phyloP scores from a whole-genome alignment of 306 rosid species.

The Quercus robur region DNA sequence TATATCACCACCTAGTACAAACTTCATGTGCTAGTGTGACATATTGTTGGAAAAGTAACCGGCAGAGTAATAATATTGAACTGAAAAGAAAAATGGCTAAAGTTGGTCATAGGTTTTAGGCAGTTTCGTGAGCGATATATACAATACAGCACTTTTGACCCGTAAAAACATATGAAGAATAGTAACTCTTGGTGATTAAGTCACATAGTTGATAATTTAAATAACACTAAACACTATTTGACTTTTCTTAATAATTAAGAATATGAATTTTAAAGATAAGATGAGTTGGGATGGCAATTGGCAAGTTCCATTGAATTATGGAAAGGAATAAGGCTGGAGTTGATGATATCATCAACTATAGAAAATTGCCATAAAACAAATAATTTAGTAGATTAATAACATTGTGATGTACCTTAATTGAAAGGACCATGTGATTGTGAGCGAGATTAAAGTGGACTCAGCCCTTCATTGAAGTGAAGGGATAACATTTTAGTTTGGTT shows the following conservation, averaged over 20 bases:
- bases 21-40: too few relatives aligned
- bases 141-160: not conserved
- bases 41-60: too few relatives aligned
- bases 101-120: too few relatives aligned
- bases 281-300: not conserved
- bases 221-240: not conserved
- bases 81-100: too few relatives aligned
- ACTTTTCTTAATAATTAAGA: slow-evolving; percentile 15
- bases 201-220: not conserved
- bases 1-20: too few relatives aligned
- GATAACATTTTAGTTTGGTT: not conserved
- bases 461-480: not conserved
- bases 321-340: not conserved
- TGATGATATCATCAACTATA: slow-evolving; percentile 18
- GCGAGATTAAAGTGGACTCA: not conserved
- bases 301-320: not conserved
- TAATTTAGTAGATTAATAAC: not conserved
- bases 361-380: not conserved
- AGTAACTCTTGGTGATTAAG: not conserved
- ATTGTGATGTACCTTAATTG: not conserved
- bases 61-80: too few relatives aligned
- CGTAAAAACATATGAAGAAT: not conserved
- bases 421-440: slow-evolving; percentile 18
- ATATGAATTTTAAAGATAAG: slow-evolving; percentile 13
- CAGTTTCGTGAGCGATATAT: too few relatives aligned